Percentiles rank a stretch among this genome's conserved stretches.
Evolutionary conservation across 2,329 filamentous ascomycete species (phyloP).

Genomic region (Fusarium robinianum): DNA sequence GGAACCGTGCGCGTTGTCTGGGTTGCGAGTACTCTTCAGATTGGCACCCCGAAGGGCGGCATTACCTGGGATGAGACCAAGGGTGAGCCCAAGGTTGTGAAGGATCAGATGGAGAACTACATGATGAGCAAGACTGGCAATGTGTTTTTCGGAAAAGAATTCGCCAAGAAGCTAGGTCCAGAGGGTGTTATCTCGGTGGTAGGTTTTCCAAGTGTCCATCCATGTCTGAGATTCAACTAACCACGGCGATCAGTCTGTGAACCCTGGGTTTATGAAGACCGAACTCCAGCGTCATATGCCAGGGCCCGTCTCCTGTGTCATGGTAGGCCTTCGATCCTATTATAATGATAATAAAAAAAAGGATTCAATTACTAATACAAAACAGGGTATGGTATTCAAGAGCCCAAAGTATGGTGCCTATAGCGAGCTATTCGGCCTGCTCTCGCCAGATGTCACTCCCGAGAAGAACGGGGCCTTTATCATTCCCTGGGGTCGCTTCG

Average conservation of each 20-base stretch:
- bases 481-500: slow-evolving; percentile 23
- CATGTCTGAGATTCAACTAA: not conserved
- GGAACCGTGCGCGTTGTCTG: slow-evolving; percentile 22
- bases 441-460: slow-evolving; percentile 21
- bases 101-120: slow-evolving; percentile 29
- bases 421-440: slow-evolving; percentile 26
- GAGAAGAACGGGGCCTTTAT: slow-evolving; percentile 23
- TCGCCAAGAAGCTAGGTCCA: slow-evolving; percentile 12
- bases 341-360: not conserved
- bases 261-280: slow-evolving; percentile 28
- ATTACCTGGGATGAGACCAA: slow-evolving; percentile 21
- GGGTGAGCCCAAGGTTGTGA: slow-evolving; percentile 14
- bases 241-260: slow-evolving; percentile 15
- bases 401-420: slow-evolving; percentile 25
- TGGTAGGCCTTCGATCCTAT: slow-evolving; percentile 5
- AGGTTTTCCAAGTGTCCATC: not conserved
- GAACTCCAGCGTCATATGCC: slow-evolving; percentile 27
- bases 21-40: slow-evolving; percentile 26
- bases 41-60: slow-evolving; percentile 21
- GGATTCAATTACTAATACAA: slow-evolving; percentile 2
- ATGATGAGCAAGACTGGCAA: slow-evolving; percentile 31
- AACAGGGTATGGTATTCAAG: slow-evolving; percentile 25
- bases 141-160: slow-evolving; percentile 19
- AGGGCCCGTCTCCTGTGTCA: slow-evolving; percentile 22
- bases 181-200: slow-evolving; percentile 23